Conservation (phyloP, 345 rosid species). For the Viola odorata region DNA sequence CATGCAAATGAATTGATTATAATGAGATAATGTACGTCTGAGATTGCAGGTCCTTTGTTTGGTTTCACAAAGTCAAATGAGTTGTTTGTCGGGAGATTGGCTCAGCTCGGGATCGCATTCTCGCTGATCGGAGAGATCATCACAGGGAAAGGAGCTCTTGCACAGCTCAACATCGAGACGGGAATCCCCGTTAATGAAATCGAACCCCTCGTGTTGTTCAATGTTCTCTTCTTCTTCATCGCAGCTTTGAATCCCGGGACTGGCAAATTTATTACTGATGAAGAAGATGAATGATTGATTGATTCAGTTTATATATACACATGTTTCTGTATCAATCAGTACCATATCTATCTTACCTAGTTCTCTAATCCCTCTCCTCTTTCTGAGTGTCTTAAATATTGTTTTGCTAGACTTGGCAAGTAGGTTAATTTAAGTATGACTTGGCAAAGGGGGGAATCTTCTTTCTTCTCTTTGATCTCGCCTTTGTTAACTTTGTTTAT, state of each 20-base stretch:
- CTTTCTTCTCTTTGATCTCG: too few relatives aligned
- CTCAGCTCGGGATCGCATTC: conserved; percentile 91
- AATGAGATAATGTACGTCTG: not conserved
- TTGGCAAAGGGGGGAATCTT: too few relatives aligned
- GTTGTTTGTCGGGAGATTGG: conserved; percentile 90
- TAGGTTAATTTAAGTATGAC: too few relatives aligned
- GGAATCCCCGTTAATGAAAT: conserved; percentile 83
- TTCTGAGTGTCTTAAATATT: too few relatives aligned
- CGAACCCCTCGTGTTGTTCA: conserved; percentile 89
- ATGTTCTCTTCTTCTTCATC: conserved; percentile 77
- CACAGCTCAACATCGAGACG: conserved; percentile 94
- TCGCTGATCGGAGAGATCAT: conserved; percentile 90
- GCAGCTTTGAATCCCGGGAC: conserved; percentile 95
- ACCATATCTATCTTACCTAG: too few relatives aligned
- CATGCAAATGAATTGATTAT: too few relatives aligned
- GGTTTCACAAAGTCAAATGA: conserved; percentile 95
- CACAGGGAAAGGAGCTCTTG: conserved; percentile 92
- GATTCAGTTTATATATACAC: conserved; percentile 3
- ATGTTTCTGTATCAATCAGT: too few relatives aligned
- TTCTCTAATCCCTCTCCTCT: too few relatives aligned
- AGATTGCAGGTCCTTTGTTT: conserved; percentile 65
- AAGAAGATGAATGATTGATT: conserved; percentile 32
- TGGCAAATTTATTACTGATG: conserved; percentile 87
- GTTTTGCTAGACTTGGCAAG: too few relatives aligned
- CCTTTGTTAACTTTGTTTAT: too few relatives aligned